These are phyloP conservation scores for Pythium brassicae DNA, from an alignment of 352 stramenopile genomes.

Conservation along the genomic window DNA sequence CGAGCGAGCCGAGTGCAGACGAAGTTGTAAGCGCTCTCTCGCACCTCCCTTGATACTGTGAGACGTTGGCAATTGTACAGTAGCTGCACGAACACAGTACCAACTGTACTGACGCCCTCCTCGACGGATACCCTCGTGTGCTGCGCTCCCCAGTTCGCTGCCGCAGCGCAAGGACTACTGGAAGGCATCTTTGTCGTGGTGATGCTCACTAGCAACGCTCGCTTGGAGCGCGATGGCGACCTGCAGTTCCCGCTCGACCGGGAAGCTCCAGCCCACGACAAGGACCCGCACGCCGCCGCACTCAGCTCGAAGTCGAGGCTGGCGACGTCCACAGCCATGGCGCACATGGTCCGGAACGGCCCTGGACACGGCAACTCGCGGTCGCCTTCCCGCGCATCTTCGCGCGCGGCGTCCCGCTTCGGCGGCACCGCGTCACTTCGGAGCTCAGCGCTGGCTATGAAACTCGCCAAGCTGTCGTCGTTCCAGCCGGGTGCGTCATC, in stretches of 20 bases:
- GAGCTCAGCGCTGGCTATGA: slow-evolving; percentile 20
- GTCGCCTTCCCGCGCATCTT: slow-evolving; percentile 27
- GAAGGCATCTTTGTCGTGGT: slow-evolving; percentile 6
- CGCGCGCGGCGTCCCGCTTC: slow-evolving; percentile 26
- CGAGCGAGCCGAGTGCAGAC: neutral
- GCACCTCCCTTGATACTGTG: too few relatives aligned
- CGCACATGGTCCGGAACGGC: slow-evolving; percentile 10
- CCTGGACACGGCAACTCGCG: slow-evolving; percentile 10
- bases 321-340: slow-evolving; percentile 11
- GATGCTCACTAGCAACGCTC: neutral
- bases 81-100: neutral
- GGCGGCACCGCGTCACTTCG: slow-evolving; percentile 18
- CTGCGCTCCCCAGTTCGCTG: neutral
- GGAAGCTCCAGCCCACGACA: slow-evolving; percentile 1
- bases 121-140: neutral
- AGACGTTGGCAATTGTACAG: neutral
- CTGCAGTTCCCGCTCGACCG: slow-evolving; percentile 7
- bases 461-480: slow-evolving; percentile 25
- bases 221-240: neutral
- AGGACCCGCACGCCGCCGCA: slow-evolving; percentile 4
- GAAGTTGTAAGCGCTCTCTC: neutral
- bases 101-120: neutral
- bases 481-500: slow-evolving; percentile 6
- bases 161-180: slow-evolving; percentile 3
- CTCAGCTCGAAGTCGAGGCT: slow-evolving; percentile 7